A percentile compares a stretch with the other conserved stretches of the same genome.
Evolutionary conservation across 768 basidiomycete genomes (phyloP).

Genomic region (Boletellus emodensis): DNA sequence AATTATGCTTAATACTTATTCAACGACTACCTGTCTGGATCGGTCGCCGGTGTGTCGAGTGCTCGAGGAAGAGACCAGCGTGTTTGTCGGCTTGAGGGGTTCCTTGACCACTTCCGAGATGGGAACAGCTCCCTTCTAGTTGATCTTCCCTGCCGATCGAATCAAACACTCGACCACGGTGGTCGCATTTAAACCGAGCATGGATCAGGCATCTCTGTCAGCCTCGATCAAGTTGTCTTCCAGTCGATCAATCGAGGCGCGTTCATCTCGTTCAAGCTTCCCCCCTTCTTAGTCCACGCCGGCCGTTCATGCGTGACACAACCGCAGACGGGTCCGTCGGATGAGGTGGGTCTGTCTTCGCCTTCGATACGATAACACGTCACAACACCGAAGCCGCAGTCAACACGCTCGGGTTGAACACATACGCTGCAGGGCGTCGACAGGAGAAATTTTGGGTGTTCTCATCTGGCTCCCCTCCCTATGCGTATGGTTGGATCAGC

Average conservation of each 20-base stretch:
- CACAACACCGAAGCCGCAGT: slow-evolving; percentile 28
- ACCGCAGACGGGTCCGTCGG: slow-evolving; percentile 59
- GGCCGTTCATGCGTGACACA: slow-evolving; percentile 71
- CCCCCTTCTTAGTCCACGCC: slow-evolving; percentile 59
- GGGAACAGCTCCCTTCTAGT: too few relatives aligned
- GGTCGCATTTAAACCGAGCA: too few relatives aligned
- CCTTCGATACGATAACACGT: too few relatives aligned
- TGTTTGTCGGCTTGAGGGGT: too few relatives aligned
- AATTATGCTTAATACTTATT: slow-evolving; percentile 9
- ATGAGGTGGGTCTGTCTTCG: slow-evolving; percentile 46
- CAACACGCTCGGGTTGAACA: slow-evolving; percentile 60
- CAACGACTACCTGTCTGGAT: neutral
- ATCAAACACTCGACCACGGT: too few relatives aligned
- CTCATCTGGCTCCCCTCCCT: slow-evolving; percentile 51
- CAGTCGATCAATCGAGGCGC: too few relatives aligned
- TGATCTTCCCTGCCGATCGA: too few relatives aligned
- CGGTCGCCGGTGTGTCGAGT: too few relatives aligned
- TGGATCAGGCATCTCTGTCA: slow-evolving; percentile 1
- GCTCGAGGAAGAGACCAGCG: neutral
- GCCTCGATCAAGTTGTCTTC: neutral
- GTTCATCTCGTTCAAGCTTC: neutral
- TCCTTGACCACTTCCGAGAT: too few relatives aligned
- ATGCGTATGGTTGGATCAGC: slow-evolving; percentile 57
- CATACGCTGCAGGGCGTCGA: slow-evolving; percentile 75
- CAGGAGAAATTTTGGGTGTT: slow-evolving; percentile 66